Evolutionary conservation across 192 early-diverging fungal species (phyloP).

Genomic region (Rhizoclosmatium sp.): DNA sequence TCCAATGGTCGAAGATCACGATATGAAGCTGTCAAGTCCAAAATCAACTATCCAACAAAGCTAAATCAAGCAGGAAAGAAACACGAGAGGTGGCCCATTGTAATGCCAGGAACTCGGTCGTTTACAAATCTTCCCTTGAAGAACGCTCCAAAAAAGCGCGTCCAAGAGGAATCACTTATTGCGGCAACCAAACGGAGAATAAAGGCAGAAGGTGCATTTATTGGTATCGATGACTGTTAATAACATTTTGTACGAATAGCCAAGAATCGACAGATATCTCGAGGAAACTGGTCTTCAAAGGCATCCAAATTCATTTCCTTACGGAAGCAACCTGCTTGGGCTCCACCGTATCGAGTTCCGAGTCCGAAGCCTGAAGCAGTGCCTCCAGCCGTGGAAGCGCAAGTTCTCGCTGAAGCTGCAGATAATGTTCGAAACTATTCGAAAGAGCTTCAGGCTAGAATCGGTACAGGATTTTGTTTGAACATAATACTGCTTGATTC

Average conservation of each 20-base stretch:
- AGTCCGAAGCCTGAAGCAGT: not conserved
- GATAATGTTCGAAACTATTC: not conserved
- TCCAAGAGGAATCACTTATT: slow-evolving; percentile 17
- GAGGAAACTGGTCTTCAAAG: slow-evolving; percentile 27
- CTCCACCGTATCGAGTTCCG: slow-evolving; percentile 8
- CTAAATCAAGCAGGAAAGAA: slow-evolving; percentile 11
- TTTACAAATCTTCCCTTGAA: slow-evolving; percentile 24
- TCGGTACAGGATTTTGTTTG: not conserved
- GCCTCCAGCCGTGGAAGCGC: not conserved
- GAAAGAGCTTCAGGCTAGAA: slow-evolving; percentile 16
- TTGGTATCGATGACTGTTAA: not conserved
- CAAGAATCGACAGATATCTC: slow-evolving; percentile 6
- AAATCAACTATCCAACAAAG: slow-evolving; percentile 28
- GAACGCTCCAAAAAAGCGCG: not conserved
- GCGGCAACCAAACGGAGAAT: slow-evolving; percentile 25
- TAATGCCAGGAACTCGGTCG: slow-evolving; percentile 22
- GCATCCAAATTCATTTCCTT: slow-evolving; percentile 23
- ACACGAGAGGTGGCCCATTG: slow-evolving; percentile 13
- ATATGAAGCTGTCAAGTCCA: slow-evolving; percentile 7
- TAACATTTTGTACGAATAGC: not conserved
- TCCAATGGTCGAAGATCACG: not conserved
- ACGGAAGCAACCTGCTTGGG: slow-evolving; percentile 37
- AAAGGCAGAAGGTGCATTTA: slow-evolving; percentile 13
- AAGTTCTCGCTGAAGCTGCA: not conserved
- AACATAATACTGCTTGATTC: slow-evolving; percentile 1